Base-by-base conservation (phyloP, 164 flowering plant species). In the Piper longum region DNA sequence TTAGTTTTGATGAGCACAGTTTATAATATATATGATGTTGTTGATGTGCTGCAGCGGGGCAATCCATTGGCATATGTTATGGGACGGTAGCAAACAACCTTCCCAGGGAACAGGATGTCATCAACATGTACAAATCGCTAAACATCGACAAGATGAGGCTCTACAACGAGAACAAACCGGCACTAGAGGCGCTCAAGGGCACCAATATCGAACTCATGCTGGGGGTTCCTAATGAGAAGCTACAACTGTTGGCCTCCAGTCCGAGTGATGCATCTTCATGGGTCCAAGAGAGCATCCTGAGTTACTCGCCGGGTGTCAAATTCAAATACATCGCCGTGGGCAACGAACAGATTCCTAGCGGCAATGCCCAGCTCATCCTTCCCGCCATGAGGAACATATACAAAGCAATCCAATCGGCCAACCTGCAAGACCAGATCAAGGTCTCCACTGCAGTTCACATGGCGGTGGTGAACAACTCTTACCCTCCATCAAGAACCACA, bases 321-420 rank as follows among this genome's bases (percentile, higher is more conserved):
- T 67, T 67, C 61, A 14, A 39, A 6, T 67, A 57, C n/a, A n/a
- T 67, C 1, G 40, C 56, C 2, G 44, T 17, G 6, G 65, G 65
- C 6, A 67, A 67, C 18, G 70, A 67, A 13, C 65, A 62, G 12
- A 66, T 58, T 17, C 68, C 62, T 8, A 56, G 16, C 5, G 3
- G 16, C 8, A 52, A 64, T 16, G 67, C 36, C 36, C 36, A 26
- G 36, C 2, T 26, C 36, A 26, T 26, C 1, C 36, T 26, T 26
- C 36, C 36, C 36, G 36, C 36, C 36, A 26, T 26, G 36, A 26
- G 36, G 36, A 26, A 26, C 36, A 26, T 26, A 26, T 26, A 26
- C 36, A 26, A 2, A 26, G 36, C 36, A 26, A 26, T 26, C 36
- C 36, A 26, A 26, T 26, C 36, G 36, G 36, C 36, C 36, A 26